These are phyloP conservation scores for Candida sphagnicola DNA, from an alignment of 805 yeast genomes.

Conservation along the genomic window DNA sequence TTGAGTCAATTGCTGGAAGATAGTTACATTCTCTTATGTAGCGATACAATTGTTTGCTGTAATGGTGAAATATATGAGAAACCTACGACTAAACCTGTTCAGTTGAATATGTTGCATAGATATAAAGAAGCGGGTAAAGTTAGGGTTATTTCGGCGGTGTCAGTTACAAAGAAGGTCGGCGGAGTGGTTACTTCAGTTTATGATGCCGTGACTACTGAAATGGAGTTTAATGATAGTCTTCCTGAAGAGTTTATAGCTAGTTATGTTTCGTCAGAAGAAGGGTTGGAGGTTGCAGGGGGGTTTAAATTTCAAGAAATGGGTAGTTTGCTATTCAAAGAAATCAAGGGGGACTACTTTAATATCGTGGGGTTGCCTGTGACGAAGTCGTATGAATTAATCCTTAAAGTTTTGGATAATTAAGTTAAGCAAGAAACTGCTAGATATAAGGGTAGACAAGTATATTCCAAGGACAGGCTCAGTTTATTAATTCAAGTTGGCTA, in stretches of 20 bases:
- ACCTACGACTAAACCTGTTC: slow-evolving; percentile 44
- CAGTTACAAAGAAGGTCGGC: slow-evolving; percentile 15
- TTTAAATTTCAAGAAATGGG: slow-evolving; percentile 79
- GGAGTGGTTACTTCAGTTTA: slow-evolving; percentile 5
- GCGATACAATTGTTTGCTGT: slow-evolving; percentile 75
- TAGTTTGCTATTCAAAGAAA: slow-evolving; percentile 53
- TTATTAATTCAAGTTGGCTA: too few relatives aligned
- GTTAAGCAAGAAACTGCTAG: neutral
- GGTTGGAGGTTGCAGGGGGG: slow-evolving; percentile 85
- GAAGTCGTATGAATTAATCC: slow-evolving; percentile 46
- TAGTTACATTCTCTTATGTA: slow-evolving; percentile 44
- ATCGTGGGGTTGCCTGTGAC: slow-evolving; percentile 84
- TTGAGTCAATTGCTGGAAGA: slow-evolving; percentile 35
- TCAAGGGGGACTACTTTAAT: slow-evolving; percentile 80
- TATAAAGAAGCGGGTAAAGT: slow-evolving; percentile 18
- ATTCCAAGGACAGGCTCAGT: too few relatives aligned
- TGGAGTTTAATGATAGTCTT: slow-evolving; percentile 42
- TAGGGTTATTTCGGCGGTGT: slow-evolving; percentile 33
- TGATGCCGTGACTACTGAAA: slow-evolving; percentile 31
- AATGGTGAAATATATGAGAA: slow-evolving; percentile 70
- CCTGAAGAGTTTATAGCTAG: slow-evolving; percentile 53
- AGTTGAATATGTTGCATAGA: slow-evolving; percentile 23
- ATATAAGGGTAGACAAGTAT: too few relatives aligned
- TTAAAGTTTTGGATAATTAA: slow-evolving; percentile 11
- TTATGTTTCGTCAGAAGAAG: slow-evolving; percentile 73